These are phyloP conservation scores for Monosporascus cannonballus DNA, from an alignment of 2,329 filamentous ascomycete species.

Conservation along the genomic window DNA sequence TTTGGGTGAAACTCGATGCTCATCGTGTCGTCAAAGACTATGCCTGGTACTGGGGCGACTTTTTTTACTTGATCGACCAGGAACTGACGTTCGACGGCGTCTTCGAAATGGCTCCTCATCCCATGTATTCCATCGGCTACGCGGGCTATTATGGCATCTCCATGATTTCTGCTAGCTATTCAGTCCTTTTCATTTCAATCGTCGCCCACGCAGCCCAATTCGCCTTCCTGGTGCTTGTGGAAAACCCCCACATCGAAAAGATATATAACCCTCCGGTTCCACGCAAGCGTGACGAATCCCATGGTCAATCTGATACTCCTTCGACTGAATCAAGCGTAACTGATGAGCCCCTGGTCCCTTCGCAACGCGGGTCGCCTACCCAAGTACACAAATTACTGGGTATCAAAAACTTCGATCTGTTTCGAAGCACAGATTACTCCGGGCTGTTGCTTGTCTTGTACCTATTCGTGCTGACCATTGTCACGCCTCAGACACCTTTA, in stretches of 20 bases:
- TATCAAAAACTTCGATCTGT: constrained; percentile 76
- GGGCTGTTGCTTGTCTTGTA: constrained; percentile 73
- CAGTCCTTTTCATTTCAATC: constrained; percentile 94
- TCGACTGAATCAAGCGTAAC: constrained; percentile 15
- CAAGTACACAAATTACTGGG: constrained; percentile 81
- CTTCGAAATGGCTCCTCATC: constrained; percentile 97
- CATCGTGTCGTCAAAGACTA: constrained; percentile 98
- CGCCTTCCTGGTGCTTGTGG: constrained; percentile 82
- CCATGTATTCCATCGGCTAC: constrained; percentile 98
- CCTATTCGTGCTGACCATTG: constrained; percentile 63
- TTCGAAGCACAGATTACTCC: constrained; percentile 78
- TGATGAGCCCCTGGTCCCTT: constrained; percentile 10
- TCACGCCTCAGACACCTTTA: constrained; percentile 69
- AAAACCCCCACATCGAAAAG: constrained; percentile 97
- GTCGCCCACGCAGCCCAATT: constrained; percentile 92
- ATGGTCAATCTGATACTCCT: constrained; percentile 9
- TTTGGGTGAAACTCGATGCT: constrained; percentile 97
- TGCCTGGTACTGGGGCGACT: constrained; percentile 99
- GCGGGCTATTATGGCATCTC: constrained; percentile 98
- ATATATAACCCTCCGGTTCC: constrained; percentile 89
- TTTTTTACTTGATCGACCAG: constrained; percentile 97
- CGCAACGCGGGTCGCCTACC: constrained; percentile 42
- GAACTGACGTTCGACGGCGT: constrained; percentile 97
- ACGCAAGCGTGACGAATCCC: constrained; percentile 43
- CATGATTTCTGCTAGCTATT: constrained; percentile 96